Base-by-base conservation (phyloP, 352 stramenopile genomes). In the Pythium monospermum region DNA sequence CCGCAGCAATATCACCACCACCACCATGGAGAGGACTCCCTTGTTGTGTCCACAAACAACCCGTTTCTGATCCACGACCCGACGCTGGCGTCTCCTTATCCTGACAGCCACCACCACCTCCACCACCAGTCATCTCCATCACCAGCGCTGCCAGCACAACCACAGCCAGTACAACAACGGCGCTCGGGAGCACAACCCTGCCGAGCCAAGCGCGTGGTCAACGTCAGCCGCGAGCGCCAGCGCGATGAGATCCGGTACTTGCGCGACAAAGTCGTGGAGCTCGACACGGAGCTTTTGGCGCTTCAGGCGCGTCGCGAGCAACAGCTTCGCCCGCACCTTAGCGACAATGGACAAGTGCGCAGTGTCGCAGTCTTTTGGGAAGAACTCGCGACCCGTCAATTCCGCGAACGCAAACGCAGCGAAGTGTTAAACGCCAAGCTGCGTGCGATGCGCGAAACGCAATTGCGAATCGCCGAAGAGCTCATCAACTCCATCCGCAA, bases 181-280 rank as follows among this genome's bases (percentile, higher is more conserved):
- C n/a, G n/a, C n/a, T n/a, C n/a, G n/a, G n/a, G n/a, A n/a, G 23
- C 6, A 3, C 22, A 47, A 16, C n/a, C 15, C 28, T 23, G 19
- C 8, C 18, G 28, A 19, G 27, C 30, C 28, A 25, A 12, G 2
- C 41, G 41, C 27, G 28, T 42, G 3, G 31, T 61, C 16, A 63
- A 57, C 28, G 22, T 57, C 13, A 57, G 55, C 13, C 49, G 57
- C 19, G 50, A 66, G 36, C 46, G 53, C 3, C 57, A 44, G 6
- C 52, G 49, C n/a, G 43, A 57, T 11, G 62, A 66, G 36, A 37
- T 59, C 4, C 39, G 43, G 25, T 55, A 58, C 23, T 33, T 70
- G 26, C 52, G 53, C 1, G 22, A 1, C 27, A 59, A 55, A 46
- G 48, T 59, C 18, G 32, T 38, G 19, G 52, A 61, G 10, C 57